Evolutionary conservation across 2,329 filamentous ascomycete genomes (phyloP), one percentile per base, ranked within the genome.

Genomic region (Fusarium clavum): DNA sequence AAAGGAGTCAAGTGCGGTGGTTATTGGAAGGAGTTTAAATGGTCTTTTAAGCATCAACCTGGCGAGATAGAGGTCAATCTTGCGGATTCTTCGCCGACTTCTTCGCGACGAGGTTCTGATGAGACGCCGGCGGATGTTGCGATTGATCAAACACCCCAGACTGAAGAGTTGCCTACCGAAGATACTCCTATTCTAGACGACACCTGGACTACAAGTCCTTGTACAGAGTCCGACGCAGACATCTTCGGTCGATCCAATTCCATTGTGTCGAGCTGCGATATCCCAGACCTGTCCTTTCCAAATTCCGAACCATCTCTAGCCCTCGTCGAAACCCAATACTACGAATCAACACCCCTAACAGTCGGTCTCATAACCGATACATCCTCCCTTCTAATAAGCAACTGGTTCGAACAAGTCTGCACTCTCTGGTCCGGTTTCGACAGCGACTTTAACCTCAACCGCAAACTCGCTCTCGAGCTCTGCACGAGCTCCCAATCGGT

Each of bases 1-100:
- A 77, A 77, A 38, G 76, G 76, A 8, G 69, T 77, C 18, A 70
- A 69, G 16, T 77, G 76, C 41, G 74, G 71, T 5, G 76, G 76
- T 6, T 77, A 77, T 20, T 71, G 71, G 67, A 70, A 70, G 24
- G 77, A 77, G 22, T 76, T 82, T 46, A 79, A 79, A 40, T 83
- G 81, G 81, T 82, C 81, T 0, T 82, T 80, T 65, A 83, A 82
- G 46, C 79, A 83, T 58, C 80, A 82, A 54, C 72, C 76, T 1
- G 65, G 58, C 52, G 60, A 71, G n/a, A 54, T 54, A 24, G 62
- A 69, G 11, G 57, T 73, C 38, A 54, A 64, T 32, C 40, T 66
- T 25, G 34, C 66, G 8, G 57, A 34, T 12, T 14, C 58, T 9
- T 72, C 65, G 6, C 69, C 61, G 2, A 53, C 61, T 6, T 41